Base-by-base conservation (phyloP, 192 early-diverging fungal genomes). In the Coemansia biformis region DNA sequence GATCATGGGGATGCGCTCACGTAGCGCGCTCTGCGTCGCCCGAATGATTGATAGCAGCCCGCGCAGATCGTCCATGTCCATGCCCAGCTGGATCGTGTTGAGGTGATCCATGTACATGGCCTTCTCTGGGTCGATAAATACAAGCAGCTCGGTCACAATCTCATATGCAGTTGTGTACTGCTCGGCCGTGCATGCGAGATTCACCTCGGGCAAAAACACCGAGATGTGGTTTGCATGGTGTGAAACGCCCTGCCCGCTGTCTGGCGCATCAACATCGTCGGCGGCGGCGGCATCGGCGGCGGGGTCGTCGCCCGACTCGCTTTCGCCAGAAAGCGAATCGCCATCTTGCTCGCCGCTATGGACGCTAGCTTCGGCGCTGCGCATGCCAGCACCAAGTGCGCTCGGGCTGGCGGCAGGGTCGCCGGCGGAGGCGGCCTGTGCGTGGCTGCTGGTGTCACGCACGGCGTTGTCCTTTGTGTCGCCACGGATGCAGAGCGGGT, bases 51-150 rank as follows among this genome's bases (percentile, higher is more conserved):
- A 43, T 8, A 68, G 40, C 49, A 72, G 54, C 5, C 82, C 78
- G 11, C 49, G 54, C 16, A 91, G 46, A 51, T 91, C 80, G 48
- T 80, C 75, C 76, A 84, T 80, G 63, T 94, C 88, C 29, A 86
- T 82, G 11, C 87, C 84, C 38, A 92, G 66, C 47, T 86, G 68
- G 48, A 90, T 89, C 30, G 87, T 87, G 32, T 82, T 79, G 11
- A 92, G 59, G 19, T 81, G 72, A 37, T 85, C 84, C 38, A 76
- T 66, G 13, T 87, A 78, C 30, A 85, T 83, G 19, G 84, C 86
- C 41, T 82, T 81, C 0, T 78, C 79, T 6, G 92, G 88, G 51
- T 92, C 92, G 17, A 81, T 82, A 48, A 90, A 94, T 14, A 91
- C 79, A 9, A 94, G 66, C 17, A 94, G 75, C 38, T 91, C 87